Conservation (phyloP, 2,329 filamentous ascomycete species). For the Apiospora rasikravindrae region DNA sequence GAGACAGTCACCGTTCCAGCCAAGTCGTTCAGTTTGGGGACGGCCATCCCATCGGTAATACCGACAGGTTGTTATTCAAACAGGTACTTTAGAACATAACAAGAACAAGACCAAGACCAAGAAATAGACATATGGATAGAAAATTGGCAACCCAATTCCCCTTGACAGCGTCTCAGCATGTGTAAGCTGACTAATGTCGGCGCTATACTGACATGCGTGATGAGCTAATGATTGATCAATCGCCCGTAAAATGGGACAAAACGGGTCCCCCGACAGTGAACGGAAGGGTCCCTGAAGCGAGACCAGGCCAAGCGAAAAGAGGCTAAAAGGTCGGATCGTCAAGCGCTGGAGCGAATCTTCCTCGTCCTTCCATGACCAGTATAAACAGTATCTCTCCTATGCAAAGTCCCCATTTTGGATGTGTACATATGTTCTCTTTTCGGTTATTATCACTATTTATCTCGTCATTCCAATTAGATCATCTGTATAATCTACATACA, state of each 20-base stretch:
- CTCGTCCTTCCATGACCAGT: neutral
- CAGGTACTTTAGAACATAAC: neutral
- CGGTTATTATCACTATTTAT: neutral
- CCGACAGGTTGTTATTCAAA: neutral
- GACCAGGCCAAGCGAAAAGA: neutral
- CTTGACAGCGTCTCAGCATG: neutral
- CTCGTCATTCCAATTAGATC: neutral
- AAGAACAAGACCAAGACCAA: neutral
- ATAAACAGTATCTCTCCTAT: neutral
- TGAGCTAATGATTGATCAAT: constrained; percentile 12
- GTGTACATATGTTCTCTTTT: neutral
- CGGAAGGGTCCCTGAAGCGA: neutral
- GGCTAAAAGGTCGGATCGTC: constrained; percentile 5
- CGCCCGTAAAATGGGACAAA: neutral
- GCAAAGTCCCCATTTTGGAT: neutral
- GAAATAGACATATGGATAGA: neutral
- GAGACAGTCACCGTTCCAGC: neutral
- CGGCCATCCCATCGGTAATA: neutral
- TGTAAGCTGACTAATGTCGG: constrained; percentile 15
- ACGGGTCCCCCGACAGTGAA: neutral
- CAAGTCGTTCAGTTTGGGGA: neutral
- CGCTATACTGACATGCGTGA: constrained; percentile 5
- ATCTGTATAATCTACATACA: neutral
- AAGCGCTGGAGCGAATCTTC: constrained; percentile 1
- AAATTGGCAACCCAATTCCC: neutral